Evolutionary conservation across 768 basidiomycete genomes (phyloP), one percentile per base, ranked within the genome.

Genomic region (Neoboletus magnificus): DNA sequence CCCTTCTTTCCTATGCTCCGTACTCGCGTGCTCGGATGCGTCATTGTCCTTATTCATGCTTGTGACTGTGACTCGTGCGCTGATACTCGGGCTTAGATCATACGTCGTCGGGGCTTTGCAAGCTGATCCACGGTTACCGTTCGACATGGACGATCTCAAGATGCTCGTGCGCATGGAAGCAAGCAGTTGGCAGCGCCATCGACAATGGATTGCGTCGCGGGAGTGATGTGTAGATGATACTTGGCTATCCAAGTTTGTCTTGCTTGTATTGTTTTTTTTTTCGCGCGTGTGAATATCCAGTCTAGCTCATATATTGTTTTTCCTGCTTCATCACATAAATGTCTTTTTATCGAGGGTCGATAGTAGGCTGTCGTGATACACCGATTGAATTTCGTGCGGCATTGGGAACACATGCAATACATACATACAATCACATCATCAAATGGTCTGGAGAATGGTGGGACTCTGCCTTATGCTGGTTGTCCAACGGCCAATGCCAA

Each of bases 71-170:
- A 11, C 41, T 25, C 4, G n/a, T 46, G 30, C 36, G 51, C 4
- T 7, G 16, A 32, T 36, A 3, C 22, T 44, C 48, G 49, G 4
- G 20, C 3, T 36, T 23, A 81, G 79, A 62, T 73, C 77, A 10
- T 77, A 81, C 54, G 70, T 80, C 10, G 46, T 80, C 11, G 61
- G 72, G 4, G 77, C 77, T 4, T 59, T 80, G 44, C 73, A 74
- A 30, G 73, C 72, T 13, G 75, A 80, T 48, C 54, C 65, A 8
- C 55, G 65, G 10, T 62, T 80, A 30, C 71, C 73, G 7, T 80
- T 75, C 52, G 54, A 68, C 41, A 64, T 74, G 63, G 56, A 58
- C 1, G 59, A 63, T 35, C 62, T 81, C 27, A 70, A 70, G 44
- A 57, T 61, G 23, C 66, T 80, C 16, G 72, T 78, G 11, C 67